Conservation (phyloP, 2,329 filamentous ascomycete genomes). For the Pseudogymnoascus sp. region DNA sequence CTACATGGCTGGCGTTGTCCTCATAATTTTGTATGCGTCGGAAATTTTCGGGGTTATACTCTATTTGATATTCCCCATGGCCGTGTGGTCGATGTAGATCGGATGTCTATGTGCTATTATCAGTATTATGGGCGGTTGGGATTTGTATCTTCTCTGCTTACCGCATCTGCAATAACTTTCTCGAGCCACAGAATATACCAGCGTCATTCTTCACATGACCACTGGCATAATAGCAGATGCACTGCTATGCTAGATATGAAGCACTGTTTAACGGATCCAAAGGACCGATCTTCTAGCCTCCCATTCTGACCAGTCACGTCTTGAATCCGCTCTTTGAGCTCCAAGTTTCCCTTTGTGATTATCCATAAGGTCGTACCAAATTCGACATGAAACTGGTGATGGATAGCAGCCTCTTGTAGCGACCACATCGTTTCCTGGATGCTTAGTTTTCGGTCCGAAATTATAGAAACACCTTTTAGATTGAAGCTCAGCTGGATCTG, state of each 20-base stretch:
- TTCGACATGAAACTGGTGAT: conserved; percentile 27
- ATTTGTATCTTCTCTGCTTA: conserved; percentile 14
- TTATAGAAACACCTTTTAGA: conserved; percentile 22
- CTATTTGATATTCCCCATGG: background rate
- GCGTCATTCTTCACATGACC: conserved; percentile 39
- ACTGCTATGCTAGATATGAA: conserved; percentile 34
- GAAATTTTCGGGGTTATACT: conserved; percentile 27
- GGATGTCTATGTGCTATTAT: background rate
- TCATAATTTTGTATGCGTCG: conserved; percentile 34
- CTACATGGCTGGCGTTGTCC: conserved; percentile 33
- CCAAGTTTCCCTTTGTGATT: conserved; percentile 32
- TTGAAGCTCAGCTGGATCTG: conserved; percentile 27
- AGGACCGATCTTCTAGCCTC: conserved; percentile 31
- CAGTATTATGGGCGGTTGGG: background rate
- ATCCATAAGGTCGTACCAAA: conserved; percentile 37
- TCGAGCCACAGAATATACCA: conserved; percentile 38
- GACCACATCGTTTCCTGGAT: conserved; percentile 18
- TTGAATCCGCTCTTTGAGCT: conserved; percentile 29
- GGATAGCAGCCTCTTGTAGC: conserved; percentile 24
- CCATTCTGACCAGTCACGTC: conserved; percentile 30
- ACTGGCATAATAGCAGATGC: conserved; percentile 36
- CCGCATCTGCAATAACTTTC: conserved; percentile 29
- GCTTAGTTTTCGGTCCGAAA: background rate
- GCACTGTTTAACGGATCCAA: conserved; percentile 28
- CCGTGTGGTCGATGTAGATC: background rate